A percentile compares a stretch with the other conserved stretches of the same genome.
phyloP scores from a whole-genome alignment of 805 yeast species.

The Saturnispora bothae region DNA sequence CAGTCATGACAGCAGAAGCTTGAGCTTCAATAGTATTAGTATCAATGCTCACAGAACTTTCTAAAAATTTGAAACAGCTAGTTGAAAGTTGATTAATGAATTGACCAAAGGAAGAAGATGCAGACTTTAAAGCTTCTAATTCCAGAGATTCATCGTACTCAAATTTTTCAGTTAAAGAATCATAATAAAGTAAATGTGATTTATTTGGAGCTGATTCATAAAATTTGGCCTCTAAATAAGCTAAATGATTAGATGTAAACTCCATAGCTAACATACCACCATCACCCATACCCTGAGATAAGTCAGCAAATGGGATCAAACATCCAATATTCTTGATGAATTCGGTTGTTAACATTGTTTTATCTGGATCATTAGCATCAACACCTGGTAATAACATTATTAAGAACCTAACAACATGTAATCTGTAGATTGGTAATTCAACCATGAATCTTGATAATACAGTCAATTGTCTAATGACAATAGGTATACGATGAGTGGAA shows the following conservation, averaged over 20 bases:
- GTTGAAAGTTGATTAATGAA: constrained; percentile 47
- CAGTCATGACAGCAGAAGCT: constrained; percentile 29
- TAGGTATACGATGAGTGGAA: constrained; percentile 69
- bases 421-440: constrained; percentile 48
- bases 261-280: constrained; percentile 33
- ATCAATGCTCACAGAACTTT: constrained; percentile 53
- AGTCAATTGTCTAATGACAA: constrained; percentile 59
- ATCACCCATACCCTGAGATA: constrained; percentile 36
- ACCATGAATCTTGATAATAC: constrained; percentile 61
- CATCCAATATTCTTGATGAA: constrained; percentile 61
- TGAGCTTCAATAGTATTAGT: constrained; percentile 42
- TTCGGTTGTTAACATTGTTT: constrained; percentile 59
- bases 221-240: constrained; percentile 36
- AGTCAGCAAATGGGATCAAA: constrained; percentile 60
- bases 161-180: constrained; percentile 22
- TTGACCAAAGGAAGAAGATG: constrained; percentile 60
- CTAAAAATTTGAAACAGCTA: constrained; percentile 53
- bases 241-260: constrained; percentile 57
- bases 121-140: constrained; percentile 51
- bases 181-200: constrained; percentile 15
- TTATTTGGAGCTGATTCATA: constrained; percentile 25
- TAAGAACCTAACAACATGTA: constrained; percentile 69
- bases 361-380: constrained; percentile 75
- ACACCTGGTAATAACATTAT: constrained; percentile 68
- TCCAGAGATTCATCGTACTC: constrained; percentile 36